Percentiles rank a stretch among this genome's conserved stretches.
phyloP scores from a whole-genome alignment of 192 early-diverging fungal genomes.

The Coemansia sp. region DNA sequence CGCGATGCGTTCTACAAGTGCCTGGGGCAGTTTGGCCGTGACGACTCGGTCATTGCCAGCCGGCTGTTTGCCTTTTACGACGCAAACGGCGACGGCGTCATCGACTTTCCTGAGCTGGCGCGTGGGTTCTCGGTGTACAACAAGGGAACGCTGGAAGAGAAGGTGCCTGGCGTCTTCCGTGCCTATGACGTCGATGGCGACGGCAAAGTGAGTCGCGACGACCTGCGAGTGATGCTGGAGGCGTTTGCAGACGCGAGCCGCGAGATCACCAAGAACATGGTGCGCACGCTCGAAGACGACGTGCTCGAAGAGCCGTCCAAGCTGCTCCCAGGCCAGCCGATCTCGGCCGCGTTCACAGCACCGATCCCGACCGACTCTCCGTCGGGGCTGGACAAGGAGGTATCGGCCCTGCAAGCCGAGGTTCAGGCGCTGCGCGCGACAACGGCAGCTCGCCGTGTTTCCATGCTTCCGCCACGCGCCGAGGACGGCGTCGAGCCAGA shows the following conservation, averaged over 20 bases:
- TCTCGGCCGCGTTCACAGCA: conserved; percentile 84
- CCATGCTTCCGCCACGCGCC: conserved; percentile 8
- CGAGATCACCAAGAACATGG: conserved; percentile 83
- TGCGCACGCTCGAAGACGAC: conserved; percentile 82
- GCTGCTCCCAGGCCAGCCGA: conserved; percentile 61
- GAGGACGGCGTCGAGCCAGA: neutral
- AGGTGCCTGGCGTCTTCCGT: conserved; percentile 70
- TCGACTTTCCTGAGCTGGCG: conserved; percentile 81
- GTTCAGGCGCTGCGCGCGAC: conserved; percentile 13
- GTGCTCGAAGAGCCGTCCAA: conserved; percentile 54
- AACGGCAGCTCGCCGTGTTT: conserved; percentile 17
- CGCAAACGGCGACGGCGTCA: conserved; percentile 65
- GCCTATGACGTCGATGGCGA: conserved; percentile 91
- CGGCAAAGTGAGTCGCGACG: conserved; percentile 74
- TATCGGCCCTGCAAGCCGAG: conserved; percentile 37
- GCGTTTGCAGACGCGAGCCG: conserved; percentile 87
- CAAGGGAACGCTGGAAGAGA: conserved; percentile 86
- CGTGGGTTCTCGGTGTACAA: conserved; percentile 72
- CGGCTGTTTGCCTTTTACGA: conserved; percentile 91
- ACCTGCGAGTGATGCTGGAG: conserved; percentile 85
- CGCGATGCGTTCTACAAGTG: conserved; percentile 76
- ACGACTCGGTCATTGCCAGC: conserved; percentile 77
- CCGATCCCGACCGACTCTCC: conserved; percentile 57
- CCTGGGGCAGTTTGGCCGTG: conserved; percentile 76
- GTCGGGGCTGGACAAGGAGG: conserved; percentile 26